phyloP scores from a whole-genome alignment of 306 rosid species.

The Vigna radiata region DNA sequence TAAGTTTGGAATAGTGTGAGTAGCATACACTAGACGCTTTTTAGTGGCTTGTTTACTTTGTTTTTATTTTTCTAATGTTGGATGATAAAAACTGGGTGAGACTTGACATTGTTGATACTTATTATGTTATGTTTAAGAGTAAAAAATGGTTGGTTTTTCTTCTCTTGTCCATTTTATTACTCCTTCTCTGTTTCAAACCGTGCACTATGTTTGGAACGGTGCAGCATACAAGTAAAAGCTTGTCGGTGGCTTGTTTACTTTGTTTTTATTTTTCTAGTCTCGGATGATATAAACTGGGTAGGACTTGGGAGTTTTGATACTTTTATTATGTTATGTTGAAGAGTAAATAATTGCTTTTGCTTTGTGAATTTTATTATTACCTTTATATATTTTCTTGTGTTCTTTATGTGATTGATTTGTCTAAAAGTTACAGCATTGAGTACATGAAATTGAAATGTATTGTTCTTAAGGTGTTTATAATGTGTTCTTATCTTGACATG shows the following conservation, averaged over 20 bases:
- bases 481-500: constrained; percentile 41
- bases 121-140: constrained; percentile 14
- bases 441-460: constrained; percentile 19
- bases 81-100: constrained; percentile 12
- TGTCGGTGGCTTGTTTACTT: constrained; percentile 4
- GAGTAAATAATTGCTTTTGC: constrained; percentile 25
- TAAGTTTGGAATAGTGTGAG: constrained; percentile 29
- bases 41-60: not conserved
- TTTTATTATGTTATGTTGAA: constrained; percentile 15
- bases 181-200: not conserved
- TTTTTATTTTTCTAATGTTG: not conserved
- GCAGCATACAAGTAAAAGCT: constrained; percentile 2
- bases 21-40: not conserved
- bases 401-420: constrained; percentile 22
- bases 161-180: constrained; percentile 12
- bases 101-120: constrained; percentile 4
- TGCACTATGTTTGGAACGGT: too few species aligned
- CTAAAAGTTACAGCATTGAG: not conserved
- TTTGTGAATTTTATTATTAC: constrained; percentile 8
- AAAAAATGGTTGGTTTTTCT: constrained; percentile 29
- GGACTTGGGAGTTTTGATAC: not conserved
- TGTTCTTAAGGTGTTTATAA: not conserved
- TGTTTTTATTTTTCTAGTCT: not conserved
- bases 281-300: constrained; percentile 1
- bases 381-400: not conserved